Percentiles rank a stretch among this genome's conserved stretches.
Conservation (phyloP, 768 basidiomycete genomes). For the Suillus fuscotomentosus region DNA sequence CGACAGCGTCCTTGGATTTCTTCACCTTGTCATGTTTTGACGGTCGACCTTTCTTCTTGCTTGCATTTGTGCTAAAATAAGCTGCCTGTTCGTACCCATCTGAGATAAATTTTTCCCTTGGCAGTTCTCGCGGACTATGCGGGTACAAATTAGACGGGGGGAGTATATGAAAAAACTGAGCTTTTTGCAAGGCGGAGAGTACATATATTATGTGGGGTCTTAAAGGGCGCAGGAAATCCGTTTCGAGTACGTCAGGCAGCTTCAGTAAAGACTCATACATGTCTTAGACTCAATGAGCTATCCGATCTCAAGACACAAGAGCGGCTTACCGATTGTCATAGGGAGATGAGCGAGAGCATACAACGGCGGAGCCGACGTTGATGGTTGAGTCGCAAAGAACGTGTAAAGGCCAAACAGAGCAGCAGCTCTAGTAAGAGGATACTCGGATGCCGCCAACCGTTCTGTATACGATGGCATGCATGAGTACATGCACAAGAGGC, state of each 20-base stretch:
- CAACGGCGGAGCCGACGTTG: conserved; percentile 48
- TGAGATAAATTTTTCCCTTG: conserved; percentile 61
- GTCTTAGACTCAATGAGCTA: conserved; percentile 41
- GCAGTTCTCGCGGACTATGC: conserved; percentile 62
- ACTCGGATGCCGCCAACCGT: conserved; percentile 45
- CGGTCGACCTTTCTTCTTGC: conserved; percentile 63
- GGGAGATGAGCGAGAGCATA: conserved; percentile 52
- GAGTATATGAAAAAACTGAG: conserved; percentile 56
- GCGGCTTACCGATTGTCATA: conserved; percentile 54
- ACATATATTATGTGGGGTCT: conserved; percentile 51
- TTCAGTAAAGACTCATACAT: conserved; percentile 46
- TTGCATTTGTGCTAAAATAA: conserved; percentile 12
- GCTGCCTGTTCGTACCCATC: conserved; percentile 13
- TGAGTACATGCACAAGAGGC: background rate
- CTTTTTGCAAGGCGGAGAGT: conserved; percentile 45
- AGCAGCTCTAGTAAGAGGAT: conserved; percentile 53
- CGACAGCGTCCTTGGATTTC: conserved; percentile 50
- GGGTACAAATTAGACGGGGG: conserved; percentile 51
- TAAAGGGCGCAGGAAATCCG: conserved; percentile 41
- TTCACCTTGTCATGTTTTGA: conserved; percentile 57
- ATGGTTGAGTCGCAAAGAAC: conserved; percentile 68
- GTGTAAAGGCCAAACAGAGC: conserved; percentile 72
- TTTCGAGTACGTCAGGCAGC: conserved; percentile 47
- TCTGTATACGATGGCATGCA: conserved; percentile 39
- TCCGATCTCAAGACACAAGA: conserved; percentile 5